phyloP scores from a whole-genome alignment of 1,139 yeast genomes.

The Suhomyces anneliseae region DNA sequence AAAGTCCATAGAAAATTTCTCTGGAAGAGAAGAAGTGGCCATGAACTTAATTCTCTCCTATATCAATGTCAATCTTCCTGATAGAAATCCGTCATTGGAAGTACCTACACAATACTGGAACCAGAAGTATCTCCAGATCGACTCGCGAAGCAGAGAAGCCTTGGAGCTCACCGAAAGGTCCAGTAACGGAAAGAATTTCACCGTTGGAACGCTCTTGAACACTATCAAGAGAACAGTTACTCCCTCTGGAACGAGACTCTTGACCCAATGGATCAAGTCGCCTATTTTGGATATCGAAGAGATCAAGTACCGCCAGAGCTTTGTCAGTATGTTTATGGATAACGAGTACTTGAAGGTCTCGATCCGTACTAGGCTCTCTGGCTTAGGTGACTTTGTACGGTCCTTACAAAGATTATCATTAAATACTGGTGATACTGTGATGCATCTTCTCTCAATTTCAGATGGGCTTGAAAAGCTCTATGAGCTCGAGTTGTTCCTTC shows the following conservation, averaged over 20 bases:
- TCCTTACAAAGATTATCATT: constrained; percentile 39
- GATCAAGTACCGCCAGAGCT: constrained; percentile 59
- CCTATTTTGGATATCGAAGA: constrained; percentile 66
- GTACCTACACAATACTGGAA: constrained; percentile 43
- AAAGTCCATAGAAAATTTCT: constrained; percentile 56
- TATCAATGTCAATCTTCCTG: constrained; percentile 43
- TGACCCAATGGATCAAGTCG: constrained; percentile 79
- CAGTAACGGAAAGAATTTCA: constrained; percentile 53
- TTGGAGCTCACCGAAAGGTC: constrained; percentile 64
- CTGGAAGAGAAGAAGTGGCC: constrained; percentile 43
- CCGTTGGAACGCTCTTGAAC: constrained; percentile 67
- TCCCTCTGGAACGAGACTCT: constrained; percentile 73
- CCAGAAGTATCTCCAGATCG: constrained; percentile 67
- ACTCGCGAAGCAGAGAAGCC: constrained; percentile 78
- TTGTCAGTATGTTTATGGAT: constrained; percentile 54
- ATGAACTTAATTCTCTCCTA: constrained; percentile 47
- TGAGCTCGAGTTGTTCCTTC: constrained; percentile 24
- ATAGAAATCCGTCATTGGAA: constrained; percentile 36
- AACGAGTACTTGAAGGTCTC: constrained; percentile 36
- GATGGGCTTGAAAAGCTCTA: constrained; percentile 32
- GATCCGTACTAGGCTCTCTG: constrained; percentile 24
- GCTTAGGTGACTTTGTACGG: constrained; percentile 41
- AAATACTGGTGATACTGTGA: constrained; percentile 36
- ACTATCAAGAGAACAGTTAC: constrained; percentile 75
- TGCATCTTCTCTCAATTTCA: constrained; percentile 32